phyloP scores from a whole-genome alignment of 371 early-diverging fungal genomes.

The Dichotomocladium elegans region DNA sequence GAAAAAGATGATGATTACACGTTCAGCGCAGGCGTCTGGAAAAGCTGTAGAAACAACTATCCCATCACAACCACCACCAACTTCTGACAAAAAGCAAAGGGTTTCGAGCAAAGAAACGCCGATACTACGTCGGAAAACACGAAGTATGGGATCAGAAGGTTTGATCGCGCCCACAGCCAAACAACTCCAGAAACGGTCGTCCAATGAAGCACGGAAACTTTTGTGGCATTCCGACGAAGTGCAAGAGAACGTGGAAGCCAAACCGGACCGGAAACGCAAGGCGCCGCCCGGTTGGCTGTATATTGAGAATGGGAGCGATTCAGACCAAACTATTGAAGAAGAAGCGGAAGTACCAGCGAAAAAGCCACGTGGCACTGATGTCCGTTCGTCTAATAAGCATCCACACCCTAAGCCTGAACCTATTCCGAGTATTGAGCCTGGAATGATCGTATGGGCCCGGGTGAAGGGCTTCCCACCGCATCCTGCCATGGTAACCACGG shows the following conservation, averaged over 20 bases:
- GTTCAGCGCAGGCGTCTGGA: background rate
- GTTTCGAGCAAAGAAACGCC: background rate
- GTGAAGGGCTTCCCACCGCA: constrained; percentile 43
- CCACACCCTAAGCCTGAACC: background rate
- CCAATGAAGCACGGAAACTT: constrained; percentile 15
- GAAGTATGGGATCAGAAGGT: constrained; percentile 20
- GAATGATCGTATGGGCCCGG: constrained; percentile 40
- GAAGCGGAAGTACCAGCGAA: constrained; percentile 2
- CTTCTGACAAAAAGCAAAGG: background rate
- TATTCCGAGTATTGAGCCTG: constrained; percentile 11
- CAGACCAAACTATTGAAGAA: background rate
- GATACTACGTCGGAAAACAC: constrained; percentile 8
- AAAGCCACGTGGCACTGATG: background rate
- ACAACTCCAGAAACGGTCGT: constrained; percentile 8
- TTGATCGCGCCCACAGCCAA: constrained; percentile 17
- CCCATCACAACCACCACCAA: background rate
- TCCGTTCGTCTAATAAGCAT: background rate
- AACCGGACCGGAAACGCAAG: constrained; percentile 14
- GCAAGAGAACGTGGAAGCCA: background rate
- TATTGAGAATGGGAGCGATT: constrained; percentile 8
- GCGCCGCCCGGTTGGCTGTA: constrained; percentile 23
- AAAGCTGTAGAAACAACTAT: background rate
- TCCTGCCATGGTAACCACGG: constrained; percentile 37
- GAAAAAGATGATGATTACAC: background rate
- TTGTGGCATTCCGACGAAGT: constrained; percentile 12